Evolutionary conservation across 495 filamentous ascomycete species (phyloP), one percentile per base, ranked within the genome.

Genomic region (Tuber borchii): DNA sequence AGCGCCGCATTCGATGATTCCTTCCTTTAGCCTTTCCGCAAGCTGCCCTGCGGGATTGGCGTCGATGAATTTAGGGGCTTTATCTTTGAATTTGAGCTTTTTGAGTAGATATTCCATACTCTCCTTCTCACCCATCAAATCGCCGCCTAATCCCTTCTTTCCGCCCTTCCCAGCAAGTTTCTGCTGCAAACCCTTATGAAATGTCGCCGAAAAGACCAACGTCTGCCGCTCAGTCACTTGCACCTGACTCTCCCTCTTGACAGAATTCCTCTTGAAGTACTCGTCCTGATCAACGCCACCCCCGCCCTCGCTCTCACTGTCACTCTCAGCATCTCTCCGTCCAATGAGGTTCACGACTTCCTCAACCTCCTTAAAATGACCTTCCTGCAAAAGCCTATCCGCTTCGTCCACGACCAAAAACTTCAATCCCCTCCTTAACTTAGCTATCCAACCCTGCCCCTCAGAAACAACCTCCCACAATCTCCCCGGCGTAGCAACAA

Each of bases 351-450:
- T 88, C 19, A 99, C 83, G 51, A 98, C 93, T 71, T 98, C 90
- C 68, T 93, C 90, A 1, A 94, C 89, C 81, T 99, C 95, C 83
- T 97, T 94, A 85, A 96, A 99, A 82, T 97, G 91, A 4, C 95
- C 95, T 81, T 97, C 91, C 74, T 93, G 95, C 56, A 99, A 85
- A 48, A 99, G 86, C 72, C 96, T 88, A 86, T 99, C 95, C 0
- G 96, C 95, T 85, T 99, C 95, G 80, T 99, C 95, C 7, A 99
- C 87, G 0, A 98, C 93, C 3, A 99, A 86, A 78, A 93, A 97
- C 70, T 89, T 87, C 61, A 97, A 90, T 26, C 81, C 80, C 20
- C 85, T 81, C 78, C 88, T 88, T 76, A 97, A 88, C n/a, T 87
- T 88, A 2, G 86, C 84, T 71, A 89, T 86, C 76, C 89, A 86